Evolutionary conservation across 2,329 filamentous ascomycete genomes (phyloP), one percentile per base, ranked within the genome.

Genomic region (Neurospora crassa): DNA sequence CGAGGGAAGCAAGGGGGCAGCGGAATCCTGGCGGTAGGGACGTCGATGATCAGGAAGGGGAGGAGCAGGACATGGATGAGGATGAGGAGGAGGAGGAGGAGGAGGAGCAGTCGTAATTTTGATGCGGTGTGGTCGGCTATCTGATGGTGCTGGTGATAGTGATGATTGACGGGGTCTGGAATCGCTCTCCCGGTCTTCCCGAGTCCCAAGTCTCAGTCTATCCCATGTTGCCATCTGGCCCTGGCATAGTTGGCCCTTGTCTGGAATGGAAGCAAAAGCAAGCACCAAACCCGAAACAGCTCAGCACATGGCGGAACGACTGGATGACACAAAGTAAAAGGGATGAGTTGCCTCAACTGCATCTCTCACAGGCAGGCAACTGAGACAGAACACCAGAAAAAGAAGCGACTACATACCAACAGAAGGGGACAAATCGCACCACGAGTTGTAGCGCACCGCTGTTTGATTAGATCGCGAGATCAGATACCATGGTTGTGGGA

Each of bases 91-190:
- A 37, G 34, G 34, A 7, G 34, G 40, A 67, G 7, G 70, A 70
- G 10, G 67, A 70, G 29, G 70, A 71, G 69, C 72, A 75, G 24
- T 73, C 73, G 18, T 74, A 70, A 73, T 20, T 34, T 10, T 34
- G 20, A 20, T 8, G 24, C 34, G 53, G 47, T 10, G 10, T 59
- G 47, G 14, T 34, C 24, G 1, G 24, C 16, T 34, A 29, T 63
- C 24, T 34, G 53, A 18, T 63, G 47, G 20, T 8, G 47, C 20
- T 29, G 47, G 47, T 16, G 11, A 29, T 29, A 24, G 14, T 18
- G 8, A 29, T 16, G 53, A 5, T 18, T 34, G 14, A 34, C 18
- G 14, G 6, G 4, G 29, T 59, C 12, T 14, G 20, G 47, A 59
- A 3, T 59, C 24, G 12, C 47, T 16, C 1, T 59, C 24, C 47